phyloP scores from a whole-genome alignment of 768 basidiomycete species.

The Coprinopsis sp. region DNA sequence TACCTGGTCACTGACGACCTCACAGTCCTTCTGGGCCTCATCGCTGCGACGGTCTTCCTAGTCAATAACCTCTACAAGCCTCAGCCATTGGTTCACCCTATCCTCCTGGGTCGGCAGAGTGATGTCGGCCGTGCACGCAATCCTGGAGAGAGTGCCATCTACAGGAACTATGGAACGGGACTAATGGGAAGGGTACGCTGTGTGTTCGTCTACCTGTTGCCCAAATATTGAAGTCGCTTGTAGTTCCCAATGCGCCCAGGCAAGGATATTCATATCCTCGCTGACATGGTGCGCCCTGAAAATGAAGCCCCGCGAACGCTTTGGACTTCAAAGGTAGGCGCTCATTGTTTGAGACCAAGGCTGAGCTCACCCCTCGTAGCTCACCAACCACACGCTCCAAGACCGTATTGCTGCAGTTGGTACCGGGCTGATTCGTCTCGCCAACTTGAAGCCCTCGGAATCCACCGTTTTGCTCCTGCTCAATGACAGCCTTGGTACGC shows the following conservation, averaged over 20 bases:
- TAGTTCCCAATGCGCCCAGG: constrained; percentile 72
- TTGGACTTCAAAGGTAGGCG: constrained; percentile 69
- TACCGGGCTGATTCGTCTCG: constrained; percentile 61
- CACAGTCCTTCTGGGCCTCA: constrained; percentile 71
- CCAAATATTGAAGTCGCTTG: background rate
- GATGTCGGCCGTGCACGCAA: constrained; percentile 82
- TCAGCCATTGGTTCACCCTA: constrained; percentile 87
- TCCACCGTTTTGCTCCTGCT: constrained; percentile 73
- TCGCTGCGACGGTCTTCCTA: constrained; percentile 71
- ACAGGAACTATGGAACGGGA: constrained; percentile 87
- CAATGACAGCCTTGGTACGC: constrained; percentile 72
- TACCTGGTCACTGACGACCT: constrained; percentile 74
- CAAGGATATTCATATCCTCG: constrained; percentile 64
- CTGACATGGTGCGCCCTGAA: constrained; percentile 65
- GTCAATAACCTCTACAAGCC: constrained; percentile 76
- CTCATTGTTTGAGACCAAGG: background rate
- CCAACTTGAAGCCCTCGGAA: constrained; percentile 48
- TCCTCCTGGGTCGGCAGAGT: constrained; percentile 87
- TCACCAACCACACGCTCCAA: constrained; percentile 68
- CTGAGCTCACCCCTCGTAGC: constrained; percentile 35
- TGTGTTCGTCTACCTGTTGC: constrained; percentile 12
- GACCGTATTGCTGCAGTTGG: constrained; percentile 69
- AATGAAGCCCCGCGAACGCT: constrained; percentile 64
- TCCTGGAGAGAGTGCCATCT: constrained; percentile 78
- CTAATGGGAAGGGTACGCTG: constrained; percentile 69